phyloP scores from a whole-genome alignment of 805 yeast species.

The Candida corydali region DNA sequence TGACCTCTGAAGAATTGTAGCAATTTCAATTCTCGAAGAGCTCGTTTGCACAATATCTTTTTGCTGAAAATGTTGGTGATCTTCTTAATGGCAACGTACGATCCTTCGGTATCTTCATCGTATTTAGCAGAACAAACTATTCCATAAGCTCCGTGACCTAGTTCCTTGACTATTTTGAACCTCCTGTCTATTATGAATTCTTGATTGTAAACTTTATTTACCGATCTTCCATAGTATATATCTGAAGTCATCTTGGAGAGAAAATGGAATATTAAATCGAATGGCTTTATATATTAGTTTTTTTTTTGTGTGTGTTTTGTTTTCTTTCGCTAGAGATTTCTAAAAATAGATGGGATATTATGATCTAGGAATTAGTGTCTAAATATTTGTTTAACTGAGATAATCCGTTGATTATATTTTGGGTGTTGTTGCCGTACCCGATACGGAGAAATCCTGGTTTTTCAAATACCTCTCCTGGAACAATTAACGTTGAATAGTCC shows the following conservation, averaged over 20 bases:
- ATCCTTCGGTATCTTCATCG: conserved; percentile 56
- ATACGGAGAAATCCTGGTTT: conserved; percentile 41
- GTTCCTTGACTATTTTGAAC: conserved; percentile 83
- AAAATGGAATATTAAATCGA: neutral
- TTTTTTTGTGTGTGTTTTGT: too few relatives aligned
- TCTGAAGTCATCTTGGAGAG: conserved; percentile 1
- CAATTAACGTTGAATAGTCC: conserved; percentile 31
- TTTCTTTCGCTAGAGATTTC: too few relatives aligned
- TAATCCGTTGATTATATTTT: conserved; percentile 33
- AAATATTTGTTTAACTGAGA: conserved; percentile 15
- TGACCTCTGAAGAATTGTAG: conserved; percentile 93
- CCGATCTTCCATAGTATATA: conserved; percentile 25
- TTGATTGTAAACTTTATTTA: conserved; percentile 57
- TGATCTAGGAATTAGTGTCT: too few relatives aligned
- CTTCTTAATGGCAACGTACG: conserved; percentile 85
- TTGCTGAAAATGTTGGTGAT: conserved; percentile 92
- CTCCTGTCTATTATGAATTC: conserved; percentile 89
- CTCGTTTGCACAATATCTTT: conserved; percentile 86
- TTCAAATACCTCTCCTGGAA: conserved; percentile 49
- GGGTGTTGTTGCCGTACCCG: conserved; percentile 44
- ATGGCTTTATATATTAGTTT: neutral
- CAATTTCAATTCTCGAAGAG: conserved; percentile 84
- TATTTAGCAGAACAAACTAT: conserved; percentile 93
- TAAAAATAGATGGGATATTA: neutral
- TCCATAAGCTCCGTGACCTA: conserved; percentile 98